Conservation (phyloP, 208 protist species). For the Histomonas meleagridis region DNA sequence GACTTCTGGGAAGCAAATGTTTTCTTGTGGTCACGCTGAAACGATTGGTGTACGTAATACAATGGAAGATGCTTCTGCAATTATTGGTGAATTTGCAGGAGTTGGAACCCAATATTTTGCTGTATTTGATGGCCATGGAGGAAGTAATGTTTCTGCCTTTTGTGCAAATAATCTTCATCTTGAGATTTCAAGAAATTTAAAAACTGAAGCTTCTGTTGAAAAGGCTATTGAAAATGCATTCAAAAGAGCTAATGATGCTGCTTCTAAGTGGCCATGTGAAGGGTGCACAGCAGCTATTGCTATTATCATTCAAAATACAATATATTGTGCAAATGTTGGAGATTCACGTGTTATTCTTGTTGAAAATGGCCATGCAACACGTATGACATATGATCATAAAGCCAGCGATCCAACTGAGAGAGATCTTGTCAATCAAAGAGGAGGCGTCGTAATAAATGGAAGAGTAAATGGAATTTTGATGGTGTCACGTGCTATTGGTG, state of each 20-base stretch:
- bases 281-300: background rate
- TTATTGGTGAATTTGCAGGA: background rate
- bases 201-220: background rate
- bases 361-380: background rate
- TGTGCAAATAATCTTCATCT: background rate
- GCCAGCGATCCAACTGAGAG: background rate
- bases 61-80: conserved; percentile 15
- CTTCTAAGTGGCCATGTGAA: background rate
- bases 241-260: background rate
- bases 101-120: background rate
- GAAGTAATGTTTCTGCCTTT: background rate
- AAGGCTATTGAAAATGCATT: background rate
- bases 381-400: background rate
- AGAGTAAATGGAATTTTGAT: background rate
- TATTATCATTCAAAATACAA: background rate
- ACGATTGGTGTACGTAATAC: background rate
- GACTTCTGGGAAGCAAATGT: background rate
- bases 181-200: background rate
- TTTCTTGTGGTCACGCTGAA: background rate
- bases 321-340: conserved; percentile 1
- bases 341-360: background rate
- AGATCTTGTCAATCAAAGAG: background rate
- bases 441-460: background rate
- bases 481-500: background rate
- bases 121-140: conserved; percentile 21